Evolutionary conservation across 164 flowering plant species (phyloP).

Genomic region (Vitis riparia): DNA sequence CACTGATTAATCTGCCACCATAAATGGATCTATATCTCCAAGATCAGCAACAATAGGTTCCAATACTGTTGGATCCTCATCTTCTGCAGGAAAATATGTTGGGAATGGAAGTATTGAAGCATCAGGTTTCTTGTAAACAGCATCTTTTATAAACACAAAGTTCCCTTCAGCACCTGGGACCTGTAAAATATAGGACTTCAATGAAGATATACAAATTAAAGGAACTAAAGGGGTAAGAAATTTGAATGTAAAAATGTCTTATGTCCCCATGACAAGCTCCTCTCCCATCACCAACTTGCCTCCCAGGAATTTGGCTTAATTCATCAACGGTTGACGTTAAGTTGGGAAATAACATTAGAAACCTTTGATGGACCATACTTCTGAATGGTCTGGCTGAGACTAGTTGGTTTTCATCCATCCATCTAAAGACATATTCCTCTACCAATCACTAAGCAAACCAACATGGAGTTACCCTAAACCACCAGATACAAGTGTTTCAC

Average conservation of each 20-base stretch:
- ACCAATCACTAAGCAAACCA: background rate
- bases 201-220: background rate
- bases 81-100: constrained; percentile 61
- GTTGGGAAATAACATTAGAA: too few relatives aligned
- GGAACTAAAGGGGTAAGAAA: background rate
- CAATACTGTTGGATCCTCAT: constrained; percentile 51
- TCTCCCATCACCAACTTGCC: too few relatives aligned
- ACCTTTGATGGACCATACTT: background rate
- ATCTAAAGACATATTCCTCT: too few relatives aligned
- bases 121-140: constrained; percentile 81
- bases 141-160: constrained; percentile 87
- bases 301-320: too few relatives aligned
- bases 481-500: background rate
- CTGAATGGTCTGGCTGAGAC: too few relatives aligned
- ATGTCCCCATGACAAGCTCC: too few relatives aligned
- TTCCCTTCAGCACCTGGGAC: constrained; percentile 95
- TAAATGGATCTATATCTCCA: constrained; percentile 92
- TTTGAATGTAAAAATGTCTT: too few relatives aligned
- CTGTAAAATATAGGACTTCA: constrained; percentile 31
- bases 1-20: constrained; percentile 71
- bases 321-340: too few relatives aligned
- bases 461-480: background rate
- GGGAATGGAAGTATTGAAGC: constrained; percentile 83
- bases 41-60: constrained; percentile 86
- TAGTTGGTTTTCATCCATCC: too few relatives aligned